Evolutionary conservation across 139 green algal species (phyloP).

Genomic region (Astrephomene gubernaculifera): DNA sequence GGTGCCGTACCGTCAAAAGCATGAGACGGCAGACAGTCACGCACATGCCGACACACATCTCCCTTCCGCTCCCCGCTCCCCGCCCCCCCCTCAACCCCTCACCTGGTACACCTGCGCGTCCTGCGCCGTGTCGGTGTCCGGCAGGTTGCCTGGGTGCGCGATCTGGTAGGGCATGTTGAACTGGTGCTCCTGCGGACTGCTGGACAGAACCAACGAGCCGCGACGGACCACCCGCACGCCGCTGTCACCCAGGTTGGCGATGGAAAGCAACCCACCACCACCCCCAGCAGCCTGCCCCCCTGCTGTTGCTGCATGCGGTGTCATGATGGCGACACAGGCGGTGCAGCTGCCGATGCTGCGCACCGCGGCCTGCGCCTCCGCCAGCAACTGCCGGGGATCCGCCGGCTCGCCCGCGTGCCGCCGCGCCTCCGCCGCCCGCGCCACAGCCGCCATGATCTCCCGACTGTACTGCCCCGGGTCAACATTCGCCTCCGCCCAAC

Average conservation of each 20-base stretch:
- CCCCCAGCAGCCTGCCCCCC: neutral
- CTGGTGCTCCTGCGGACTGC: constrained; percentile 85
- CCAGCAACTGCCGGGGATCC: constrained; percentile 46
- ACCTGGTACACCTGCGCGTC: constrained; percentile 64
- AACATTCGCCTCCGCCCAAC: constrained; percentile 82
- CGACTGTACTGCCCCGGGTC: constrained; percentile 80
- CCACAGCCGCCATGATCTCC: constrained; percentile 60
- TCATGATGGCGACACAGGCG: constrained; percentile 54
- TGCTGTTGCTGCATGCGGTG: neutral
- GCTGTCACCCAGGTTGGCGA: constrained; percentile 86
- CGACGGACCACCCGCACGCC: constrained; percentile 77
- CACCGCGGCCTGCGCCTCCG: constrained; percentile 53
- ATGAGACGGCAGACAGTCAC: too few relatives aligned
- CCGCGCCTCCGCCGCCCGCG: constrained; percentile 4
- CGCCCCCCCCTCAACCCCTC: neutral
- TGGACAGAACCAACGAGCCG: constrained; percentile 69
- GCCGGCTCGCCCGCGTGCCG: neutral
- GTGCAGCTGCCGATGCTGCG: constrained; percentile 62
- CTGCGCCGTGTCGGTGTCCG: constrained; percentile 59
- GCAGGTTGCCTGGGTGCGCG: constrained; percentile 55
- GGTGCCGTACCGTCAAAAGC: neutral
- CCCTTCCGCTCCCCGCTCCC: neutral
- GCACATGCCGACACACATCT: too few relatives aligned
- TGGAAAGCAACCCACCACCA: constrained; percentile 25
- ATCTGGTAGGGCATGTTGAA: constrained; percentile 98